Evolutionary conservation across 164 flowering plant genomes (phyloP).

Genomic region (Berberis thunbergii): DNA sequence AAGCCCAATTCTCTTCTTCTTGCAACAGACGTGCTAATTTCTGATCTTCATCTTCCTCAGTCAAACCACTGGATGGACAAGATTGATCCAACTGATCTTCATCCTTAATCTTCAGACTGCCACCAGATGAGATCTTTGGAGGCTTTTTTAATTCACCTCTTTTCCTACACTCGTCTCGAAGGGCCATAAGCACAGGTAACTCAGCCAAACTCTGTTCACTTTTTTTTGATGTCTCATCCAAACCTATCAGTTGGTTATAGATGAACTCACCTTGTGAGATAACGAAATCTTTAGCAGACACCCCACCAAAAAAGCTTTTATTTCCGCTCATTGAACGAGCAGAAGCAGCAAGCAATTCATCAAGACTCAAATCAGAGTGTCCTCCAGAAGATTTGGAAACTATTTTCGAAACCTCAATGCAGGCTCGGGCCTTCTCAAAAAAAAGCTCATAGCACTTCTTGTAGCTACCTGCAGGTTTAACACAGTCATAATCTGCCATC

Average conservation of each 20-base stretch:
- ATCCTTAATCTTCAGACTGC: slow-evolving; percentile 23
- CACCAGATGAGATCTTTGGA: slow-evolving; percentile 12
- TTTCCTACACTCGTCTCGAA: slow-evolving; percentile 49
- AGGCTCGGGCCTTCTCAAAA: slow-evolving; percentile 65
- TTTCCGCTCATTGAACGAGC: slow-evolving; percentile 65
- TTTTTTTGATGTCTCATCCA: slow-evolving; percentile 56
- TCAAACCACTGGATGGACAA: slow-evolving; percentile 7
- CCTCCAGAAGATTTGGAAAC: slow-evolving; percentile 60
- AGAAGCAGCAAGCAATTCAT: slow-evolving; percentile 72
- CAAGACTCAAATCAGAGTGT: slow-evolving; percentile 45
- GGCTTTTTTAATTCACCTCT: slow-evolving; percentile 11
- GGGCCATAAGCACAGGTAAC: slow-evolving; percentile 53
- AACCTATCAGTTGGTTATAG: slow-evolving; percentile 66
- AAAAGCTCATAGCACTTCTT: slow-evolving; percentile 54
- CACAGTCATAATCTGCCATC: slow-evolving; percentile 70
- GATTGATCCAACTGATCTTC: slow-evolving; percentile 13
- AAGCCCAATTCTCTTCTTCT: slow-evolving; percentile 68
- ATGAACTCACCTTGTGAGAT: slow-evolving; percentile 77
- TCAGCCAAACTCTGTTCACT: slow-evolving; percentile 41
- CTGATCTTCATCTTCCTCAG: slow-evolving; percentile 58
- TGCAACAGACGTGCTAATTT: slow-evolving; percentile 66
- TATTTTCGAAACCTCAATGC: slow-evolving; percentile 61
- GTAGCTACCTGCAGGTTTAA: slow-evolving; percentile 55
- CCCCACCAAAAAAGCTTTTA: slow-evolving; percentile 41
- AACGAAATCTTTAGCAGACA: slow-evolving; percentile 51